These are phyloP conservation scores for Grammothele lineata DNA, from an alignment of 768 basidiomycete species.

Conservation along the genomic window DNA sequence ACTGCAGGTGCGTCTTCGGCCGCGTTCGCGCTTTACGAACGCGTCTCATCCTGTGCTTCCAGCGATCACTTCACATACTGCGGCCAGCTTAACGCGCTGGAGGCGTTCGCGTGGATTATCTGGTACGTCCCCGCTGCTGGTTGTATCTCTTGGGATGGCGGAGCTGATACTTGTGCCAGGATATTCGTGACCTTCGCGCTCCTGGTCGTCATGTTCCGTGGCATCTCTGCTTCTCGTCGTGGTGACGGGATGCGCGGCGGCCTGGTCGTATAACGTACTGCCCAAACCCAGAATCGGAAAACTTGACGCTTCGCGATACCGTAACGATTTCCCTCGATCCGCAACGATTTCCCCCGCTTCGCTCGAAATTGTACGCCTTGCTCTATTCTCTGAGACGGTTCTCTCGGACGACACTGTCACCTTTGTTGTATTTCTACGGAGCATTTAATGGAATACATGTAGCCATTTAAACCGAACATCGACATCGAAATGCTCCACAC, in stretches of 20 bases:
- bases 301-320: no score
- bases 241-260: conserved; percentile 66
- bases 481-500: no score
- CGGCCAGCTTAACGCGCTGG: conserved; percentile 70
- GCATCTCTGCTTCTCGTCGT: conserved; percentile 50
- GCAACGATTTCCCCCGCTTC: no score
- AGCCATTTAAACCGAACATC: no score
- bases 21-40: neutral
- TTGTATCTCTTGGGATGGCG: neutral
- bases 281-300: no score
- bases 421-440: no score
- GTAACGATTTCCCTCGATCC: no score
- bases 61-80: conserved; percentile 56
- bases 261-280: conserved; percentile 39
- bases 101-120: conserved; percentile 72
- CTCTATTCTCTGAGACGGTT: no score
- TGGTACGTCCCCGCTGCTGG: conserved; percentile 43
- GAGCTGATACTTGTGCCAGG: conserved; percentile 34
- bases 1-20: conserved; percentile 58
- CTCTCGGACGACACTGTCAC: no score
- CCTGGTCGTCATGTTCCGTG: conserved; percentile 55
- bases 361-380: no score
- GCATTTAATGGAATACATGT: no score
- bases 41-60: neutral
- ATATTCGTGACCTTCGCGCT: conserved; percentile 59